Evolutionary conservation across 2,329 filamentous ascomycete genomes (phyloP).

Genomic region (Colletotrichum cereale): DNA sequence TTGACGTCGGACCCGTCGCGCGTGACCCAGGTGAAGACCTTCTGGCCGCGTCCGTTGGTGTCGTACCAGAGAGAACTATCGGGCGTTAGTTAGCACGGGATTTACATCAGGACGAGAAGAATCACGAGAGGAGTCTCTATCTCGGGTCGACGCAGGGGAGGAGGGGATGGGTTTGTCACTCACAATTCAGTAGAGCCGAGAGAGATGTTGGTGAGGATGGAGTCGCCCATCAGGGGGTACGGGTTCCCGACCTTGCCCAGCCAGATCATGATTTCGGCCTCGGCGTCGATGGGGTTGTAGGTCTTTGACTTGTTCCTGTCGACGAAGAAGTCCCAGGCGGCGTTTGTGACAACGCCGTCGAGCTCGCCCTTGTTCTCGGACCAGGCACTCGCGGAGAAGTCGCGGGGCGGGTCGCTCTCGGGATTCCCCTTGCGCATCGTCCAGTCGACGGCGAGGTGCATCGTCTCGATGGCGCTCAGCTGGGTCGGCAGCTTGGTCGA

Average conservation of each 20-base stretch:
- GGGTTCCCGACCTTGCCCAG: constrained; percentile 47
- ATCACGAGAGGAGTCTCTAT: neutral
- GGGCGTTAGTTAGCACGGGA: neutral
- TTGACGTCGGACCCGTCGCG: constrained; percentile 42
- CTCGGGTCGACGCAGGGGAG: neutral
- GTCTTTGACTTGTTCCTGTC: constrained; percentile 45
- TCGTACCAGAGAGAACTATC: constrained; percentile 47
- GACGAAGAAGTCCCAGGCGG: constrained; percentile 51
- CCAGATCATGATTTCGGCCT: constrained; percentile 52
- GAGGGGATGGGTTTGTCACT: constrained; percentile 1
- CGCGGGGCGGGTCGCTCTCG: constrained; percentile 40
- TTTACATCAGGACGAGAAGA: neutral
- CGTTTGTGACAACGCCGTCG: constrained; percentile 45
- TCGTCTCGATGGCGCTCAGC: constrained; percentile 47
- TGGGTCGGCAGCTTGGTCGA: constrained; percentile 44
- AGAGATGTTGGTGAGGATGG: constrained; percentile 44
- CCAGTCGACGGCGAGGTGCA: constrained; percentile 47
- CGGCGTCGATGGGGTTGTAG: constrained; percentile 45
- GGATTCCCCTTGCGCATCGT: constrained; percentile 46
- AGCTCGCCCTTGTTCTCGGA: constrained; percentile 44
- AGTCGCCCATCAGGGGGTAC: constrained; percentile 45
- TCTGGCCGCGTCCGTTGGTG: constrained; percentile 47
- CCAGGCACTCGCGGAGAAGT: constrained; percentile 39
- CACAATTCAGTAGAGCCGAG: constrained; percentile 47
- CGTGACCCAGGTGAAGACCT: constrained; percentile 49